Evolutionary conservation across 1,284 basidiomycete species (phyloP).

Genomic region (Sparassis latifolia): DNA sequence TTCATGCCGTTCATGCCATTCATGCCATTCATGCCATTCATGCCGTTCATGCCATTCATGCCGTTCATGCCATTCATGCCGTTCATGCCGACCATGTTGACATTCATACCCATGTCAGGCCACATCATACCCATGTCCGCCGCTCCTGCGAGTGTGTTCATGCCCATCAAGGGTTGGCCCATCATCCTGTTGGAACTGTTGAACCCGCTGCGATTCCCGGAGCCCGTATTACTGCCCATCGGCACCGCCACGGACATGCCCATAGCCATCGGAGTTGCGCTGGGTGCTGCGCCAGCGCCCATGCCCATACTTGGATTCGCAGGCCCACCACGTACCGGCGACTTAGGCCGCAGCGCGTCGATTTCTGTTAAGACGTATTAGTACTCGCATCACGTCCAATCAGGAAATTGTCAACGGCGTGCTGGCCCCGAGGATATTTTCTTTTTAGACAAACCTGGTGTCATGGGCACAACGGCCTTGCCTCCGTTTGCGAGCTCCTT

Average conservation of each 20-base stretch:
- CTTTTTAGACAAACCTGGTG: constrained; percentile 31
- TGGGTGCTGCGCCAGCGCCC: constrained; percentile 8
- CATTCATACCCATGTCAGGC: constrained; percentile 15
- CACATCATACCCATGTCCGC: constrained; percentile 21
- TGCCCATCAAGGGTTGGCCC: constrained; percentile 37
- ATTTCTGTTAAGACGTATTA: constrained; percentile 46
- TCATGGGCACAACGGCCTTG: constrained; percentile 62
- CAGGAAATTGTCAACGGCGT: constrained; percentile 7
- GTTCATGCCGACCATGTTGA: not conserved
- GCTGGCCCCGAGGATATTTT: not conserved
- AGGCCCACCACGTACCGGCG: constrained; percentile 50
- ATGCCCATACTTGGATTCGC: constrained; percentile 14
- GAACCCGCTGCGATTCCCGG: constrained; percentile 13
- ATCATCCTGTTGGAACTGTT: constrained; percentile 37
- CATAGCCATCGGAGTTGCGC: constrained; percentile 13
- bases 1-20: constrained; percentile 21
- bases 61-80: too few relatives aligned
- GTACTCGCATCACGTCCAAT: constrained; percentile 10
- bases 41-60: too few relatives aligned
- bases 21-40: constrained; percentile 27
- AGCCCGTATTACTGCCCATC: constrained; percentile 11
- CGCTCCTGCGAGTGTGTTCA: constrained; percentile 23
- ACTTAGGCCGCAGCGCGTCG: constrained; percentile 83
- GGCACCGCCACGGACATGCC: constrained; percentile 19
- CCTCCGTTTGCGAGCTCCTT: constrained; percentile 43